Conservation (phyloP, 2,329 filamentous ascomycete species). For the Decorospora gaudefroyi region DNA sequence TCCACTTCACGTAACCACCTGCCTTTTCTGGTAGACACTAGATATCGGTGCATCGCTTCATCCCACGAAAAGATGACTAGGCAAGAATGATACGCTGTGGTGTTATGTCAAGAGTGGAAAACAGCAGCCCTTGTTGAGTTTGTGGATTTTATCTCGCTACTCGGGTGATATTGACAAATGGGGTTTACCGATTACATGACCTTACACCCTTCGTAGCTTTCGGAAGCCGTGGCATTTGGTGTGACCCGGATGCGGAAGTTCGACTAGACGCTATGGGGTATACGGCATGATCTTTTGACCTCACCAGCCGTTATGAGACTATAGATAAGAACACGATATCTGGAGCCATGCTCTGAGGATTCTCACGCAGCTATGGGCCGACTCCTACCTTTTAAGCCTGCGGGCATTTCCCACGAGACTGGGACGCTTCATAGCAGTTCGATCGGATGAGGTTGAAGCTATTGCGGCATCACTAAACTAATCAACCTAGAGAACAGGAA, state of each 20-base stretch:
- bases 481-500: neutral
- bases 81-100: too few relatives aligned
- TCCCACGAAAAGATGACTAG: conserved; percentile 14
- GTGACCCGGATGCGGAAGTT: neutral
- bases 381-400: too few relatives aligned
- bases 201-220: conserved; percentile 13
- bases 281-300: neutral
- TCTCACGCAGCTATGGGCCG: too few relatives aligned
- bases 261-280: conserved; percentile 3
- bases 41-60: conserved; percentile 2
- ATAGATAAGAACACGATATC: neutral
- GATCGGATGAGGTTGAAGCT: conserved; percentile 42
- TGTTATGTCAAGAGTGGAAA: conserved; percentile 8
- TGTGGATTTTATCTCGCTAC: too few relatives aligned
- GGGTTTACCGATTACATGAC: conserved; percentile 12
- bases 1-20: conserved; percentile 9
- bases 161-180: conserved; percentile 8
- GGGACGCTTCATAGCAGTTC: conserved; percentile 39
- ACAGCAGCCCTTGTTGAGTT: neutral
- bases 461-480: conserved; percentile 39
- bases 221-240: conserved; percentile 25
- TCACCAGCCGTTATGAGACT: conserved; percentile 1
- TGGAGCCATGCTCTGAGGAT: too few relatives aligned
- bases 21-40: conserved; percentile 3
- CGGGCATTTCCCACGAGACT: conserved; percentile 38